phyloP scores from a whole-genome alignment of 2,329 filamentous ascomycete species.

The Talaromyces verruculosus region DNA sequence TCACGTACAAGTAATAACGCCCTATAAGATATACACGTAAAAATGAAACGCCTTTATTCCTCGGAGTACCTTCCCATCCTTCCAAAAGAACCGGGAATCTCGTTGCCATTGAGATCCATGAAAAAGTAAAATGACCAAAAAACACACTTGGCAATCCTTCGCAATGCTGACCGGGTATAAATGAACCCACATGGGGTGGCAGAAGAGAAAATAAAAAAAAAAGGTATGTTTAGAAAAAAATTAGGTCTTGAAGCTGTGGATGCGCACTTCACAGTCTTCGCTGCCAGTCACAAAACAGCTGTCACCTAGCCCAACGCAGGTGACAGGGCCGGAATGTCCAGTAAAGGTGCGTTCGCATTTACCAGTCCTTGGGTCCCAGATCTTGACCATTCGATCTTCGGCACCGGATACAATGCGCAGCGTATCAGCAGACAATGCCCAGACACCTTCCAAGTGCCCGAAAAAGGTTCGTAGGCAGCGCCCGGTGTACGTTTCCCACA shows the following conservation, averaged over 20 bases:
- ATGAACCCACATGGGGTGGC: not conserved
- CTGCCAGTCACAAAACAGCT: conserved; percentile 86
- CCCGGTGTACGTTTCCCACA: conserved; percentile 85
- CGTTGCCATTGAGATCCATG: not conserved
- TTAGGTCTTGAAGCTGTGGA: conserved; percentile 69
- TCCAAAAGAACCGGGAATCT: not conserved
- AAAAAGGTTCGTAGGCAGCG: conserved; percentile 90
- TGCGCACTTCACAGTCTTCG: conserved; percentile 85
- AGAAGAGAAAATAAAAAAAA: not conserved
- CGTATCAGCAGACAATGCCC: conserved; percentile 86
- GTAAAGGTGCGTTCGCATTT: conserved; percentile 91
- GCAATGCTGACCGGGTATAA: conserved; percentile 8
- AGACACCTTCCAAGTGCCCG: conserved; percentile 93
- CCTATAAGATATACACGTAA: not conserved
- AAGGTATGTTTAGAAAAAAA: not conserved
- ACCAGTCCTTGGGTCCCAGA: conserved; percentile 89
- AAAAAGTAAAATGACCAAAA: not conserved
- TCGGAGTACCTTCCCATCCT: not conserved
- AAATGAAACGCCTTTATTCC: not conserved
- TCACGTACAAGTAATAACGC: not conserved
- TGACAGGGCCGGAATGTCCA: conserved; percentile 86
- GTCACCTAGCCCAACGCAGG: conserved; percentile 88
- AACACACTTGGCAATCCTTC: not conserved
- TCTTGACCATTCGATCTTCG: conserved; percentile 92
- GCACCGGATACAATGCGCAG: conserved; percentile 84